These are phyloP conservation scores for Camellia sinensis DNA, from an alignment of 148 eudicot species.

Conservation along the genomic window DNA sequence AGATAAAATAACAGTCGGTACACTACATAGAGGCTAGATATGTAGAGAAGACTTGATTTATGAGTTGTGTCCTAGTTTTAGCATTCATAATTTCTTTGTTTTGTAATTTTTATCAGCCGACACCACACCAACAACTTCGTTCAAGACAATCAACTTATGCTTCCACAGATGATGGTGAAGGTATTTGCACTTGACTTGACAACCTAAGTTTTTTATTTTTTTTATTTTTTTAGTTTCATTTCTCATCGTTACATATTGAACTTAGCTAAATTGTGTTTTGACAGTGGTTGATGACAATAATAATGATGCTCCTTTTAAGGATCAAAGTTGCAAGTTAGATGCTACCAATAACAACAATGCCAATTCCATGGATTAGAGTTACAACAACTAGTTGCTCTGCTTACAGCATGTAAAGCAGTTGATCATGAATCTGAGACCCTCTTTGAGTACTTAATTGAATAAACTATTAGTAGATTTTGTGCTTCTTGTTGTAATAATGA, in stretches of 20 bases:
- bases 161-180: constrained; percentile 50
- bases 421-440: too few species aligned
- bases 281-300: background rate
- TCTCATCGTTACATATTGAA: background rate
- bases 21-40: too few species aligned
- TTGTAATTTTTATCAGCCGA: constrained; percentile 43
- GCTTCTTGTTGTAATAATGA: too few species aligned
- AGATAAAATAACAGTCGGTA: too few species aligned
- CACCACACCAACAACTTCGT: constrained; percentile 58
- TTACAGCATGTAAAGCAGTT: too few species aligned
- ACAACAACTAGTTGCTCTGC: background rate
- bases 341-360: background rate
- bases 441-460: too few species aligned
- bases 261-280: background rate
- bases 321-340: constrained; percentile 6
- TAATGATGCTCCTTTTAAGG: background rate
- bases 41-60: too few species aligned
- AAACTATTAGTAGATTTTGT: too few species aligned
- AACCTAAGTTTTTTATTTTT: background rate
- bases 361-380: background rate
- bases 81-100: background rate
- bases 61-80: background rate
- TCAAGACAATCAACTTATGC: constrained; percentile 59
- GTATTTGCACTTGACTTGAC: constrained; percentile 19
- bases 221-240: background rate